Evolutionary conservation across 352 stramenopile genomes (phyloP).

Genomic region (Globisporangium megalacanthum): DNA sequence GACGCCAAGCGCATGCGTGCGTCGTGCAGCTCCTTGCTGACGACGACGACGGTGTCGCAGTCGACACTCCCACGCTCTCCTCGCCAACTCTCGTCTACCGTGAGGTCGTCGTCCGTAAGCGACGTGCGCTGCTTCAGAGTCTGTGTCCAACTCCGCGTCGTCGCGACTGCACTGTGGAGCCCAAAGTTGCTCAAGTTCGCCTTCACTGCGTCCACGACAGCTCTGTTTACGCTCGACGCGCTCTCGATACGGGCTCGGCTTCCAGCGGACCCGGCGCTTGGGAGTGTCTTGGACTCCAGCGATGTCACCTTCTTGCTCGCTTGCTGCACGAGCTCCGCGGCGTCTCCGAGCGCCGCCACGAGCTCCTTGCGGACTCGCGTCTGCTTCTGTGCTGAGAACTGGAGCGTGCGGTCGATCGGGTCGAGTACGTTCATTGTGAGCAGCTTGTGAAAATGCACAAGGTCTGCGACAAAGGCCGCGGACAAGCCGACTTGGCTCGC

Average conservation of each 20-base stretch:
- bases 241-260: too few species aligned
- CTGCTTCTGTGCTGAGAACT: slow-evolving; percentile 44
- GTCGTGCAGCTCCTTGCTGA: slow-evolving; percentile 23
- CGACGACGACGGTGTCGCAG: too few species aligned
- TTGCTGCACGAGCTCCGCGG: slow-evolving; percentile 13
- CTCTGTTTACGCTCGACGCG: not conserved
- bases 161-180: slow-evolving; percentile 18
- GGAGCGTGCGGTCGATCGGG: slow-evolving; percentile 45
- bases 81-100: not conserved
- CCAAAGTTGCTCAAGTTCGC: slow-evolving; percentile 19
- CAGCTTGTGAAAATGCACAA: slow-evolving; percentile 30
- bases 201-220: slow-evolving; percentile 6
- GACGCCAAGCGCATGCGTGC: slow-evolving; percentile 11
- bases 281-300: slow-evolving; percentile 17
- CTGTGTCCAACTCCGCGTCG: too few species aligned
- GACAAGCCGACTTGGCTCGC: not conserved
- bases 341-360: slow-evolving; percentile 28
- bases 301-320: slow-evolving; percentile 19
- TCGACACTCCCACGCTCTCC: not conserved
- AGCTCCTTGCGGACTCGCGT: slow-evolving; percentile 39
- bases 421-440: slow-evolving; percentile 37
- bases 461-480: slow-evolving; percentile 16
- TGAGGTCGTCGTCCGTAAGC: not conserved
- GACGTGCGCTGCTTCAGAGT: slow-evolving; percentile 8
- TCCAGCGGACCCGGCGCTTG: slow-evolving; percentile 3